Base-by-base conservation (phyloP, 306 rosid genomes). In the Dryas octopetala region DNA sequence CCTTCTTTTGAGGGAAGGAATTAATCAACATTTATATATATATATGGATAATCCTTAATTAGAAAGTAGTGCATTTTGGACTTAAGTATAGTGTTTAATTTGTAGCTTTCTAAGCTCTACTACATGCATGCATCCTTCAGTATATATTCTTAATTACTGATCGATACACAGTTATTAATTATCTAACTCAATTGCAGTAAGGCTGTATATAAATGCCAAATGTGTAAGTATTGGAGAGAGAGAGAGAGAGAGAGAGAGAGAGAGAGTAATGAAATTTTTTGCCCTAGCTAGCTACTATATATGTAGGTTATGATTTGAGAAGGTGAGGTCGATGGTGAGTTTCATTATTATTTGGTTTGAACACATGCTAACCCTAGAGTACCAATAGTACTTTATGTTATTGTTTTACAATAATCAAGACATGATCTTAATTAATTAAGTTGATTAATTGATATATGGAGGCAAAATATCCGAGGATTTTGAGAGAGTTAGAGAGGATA, bases 1-100 rank as follows among this genome's bases (percentile, higher is more conserved):
- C 40, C 61, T 10, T 41, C 32, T 54, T 44, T 38, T n/a, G 55
- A 51, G 4, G 4, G 6, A 61, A 15, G 15, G 70, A 74, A 84
- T 23, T 23, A 23, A 23, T 23, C 23, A 23, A 23, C 23, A 23
- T 23, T 23, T 23, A 23, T 23, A 23, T 23, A 23, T 66, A 78
- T 48, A 68, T 16, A 17, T 13, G 62, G 63, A 82, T 68, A 85
- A 85, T 60, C 78, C 68, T 12, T 78, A 72, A 63, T 66, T 50
- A 13, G 52, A 58, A 72, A 73, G 61, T 47, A 32, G 38, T 9
- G 43, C 49, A 66, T 53, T 50, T 67, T 10, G 10, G 50, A 28
- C 48, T 46, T 46, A 32, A 32, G 38, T 32, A 32, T 32, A 32
- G 65, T 32, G 23, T 23, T 23, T 23, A 23, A 23, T 23, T 23